A percentile compares a stretch with the other conserved stretches of the same genome.
These are phyloP conservation scores for Termitomyces sp. DNA, from an alignment of 768 basidiomycete species.

Conservation along the genomic window DNA sequence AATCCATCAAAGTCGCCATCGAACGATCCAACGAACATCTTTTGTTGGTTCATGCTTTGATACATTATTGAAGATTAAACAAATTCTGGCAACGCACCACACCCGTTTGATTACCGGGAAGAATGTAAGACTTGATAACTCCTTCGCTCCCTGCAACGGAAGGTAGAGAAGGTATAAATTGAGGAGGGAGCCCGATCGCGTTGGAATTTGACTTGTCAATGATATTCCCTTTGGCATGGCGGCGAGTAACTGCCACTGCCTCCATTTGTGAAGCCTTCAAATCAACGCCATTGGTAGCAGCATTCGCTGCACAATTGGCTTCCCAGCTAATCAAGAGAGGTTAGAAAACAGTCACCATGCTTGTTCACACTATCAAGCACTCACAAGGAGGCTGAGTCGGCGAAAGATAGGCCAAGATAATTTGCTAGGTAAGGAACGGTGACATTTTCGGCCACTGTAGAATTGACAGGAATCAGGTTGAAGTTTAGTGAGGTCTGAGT, in stretches of 20 bases:
- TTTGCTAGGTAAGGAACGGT: conserved; percentile 46
- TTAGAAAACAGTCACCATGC: background rate
- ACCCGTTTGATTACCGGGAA: conserved; percentile 51
- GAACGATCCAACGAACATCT: conserved; percentile 64
- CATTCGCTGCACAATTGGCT: conserved; percentile 47
- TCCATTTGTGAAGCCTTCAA: conserved; percentile 16
- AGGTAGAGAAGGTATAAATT: conserved; percentile 41
- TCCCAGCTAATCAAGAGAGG: conserved; percentile 9
- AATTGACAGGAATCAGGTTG: conserved; percentile 37
- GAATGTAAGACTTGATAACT: conserved; percentile 49
- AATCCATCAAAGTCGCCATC: conserved; percentile 43
- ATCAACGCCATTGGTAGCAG: conserved; percentile 46
- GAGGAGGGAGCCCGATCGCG: conserved; percentile 40
- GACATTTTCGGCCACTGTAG: conserved; percentile 42
- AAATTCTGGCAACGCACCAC: conserved; percentile 34
- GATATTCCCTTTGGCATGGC: conserved; percentile 30
- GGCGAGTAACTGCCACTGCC: background rate
- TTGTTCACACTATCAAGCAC: conserved; percentile 11
- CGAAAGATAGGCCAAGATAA: conserved; percentile 43
- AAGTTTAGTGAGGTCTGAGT: conserved; percentile 41
- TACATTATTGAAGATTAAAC: background rate
- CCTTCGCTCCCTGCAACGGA: conserved; percentile 40
- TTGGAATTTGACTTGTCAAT: conserved; percentile 34
- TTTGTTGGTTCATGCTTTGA: background rate
- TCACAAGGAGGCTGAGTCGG: conserved; percentile 45